A percentile compares a stretch with the other conserved stretches of the same genome.
Evolutionary conservation across 768 basidiomycete genomes (phyloP).

Genomic region (Boletus huronensis): DNA sequence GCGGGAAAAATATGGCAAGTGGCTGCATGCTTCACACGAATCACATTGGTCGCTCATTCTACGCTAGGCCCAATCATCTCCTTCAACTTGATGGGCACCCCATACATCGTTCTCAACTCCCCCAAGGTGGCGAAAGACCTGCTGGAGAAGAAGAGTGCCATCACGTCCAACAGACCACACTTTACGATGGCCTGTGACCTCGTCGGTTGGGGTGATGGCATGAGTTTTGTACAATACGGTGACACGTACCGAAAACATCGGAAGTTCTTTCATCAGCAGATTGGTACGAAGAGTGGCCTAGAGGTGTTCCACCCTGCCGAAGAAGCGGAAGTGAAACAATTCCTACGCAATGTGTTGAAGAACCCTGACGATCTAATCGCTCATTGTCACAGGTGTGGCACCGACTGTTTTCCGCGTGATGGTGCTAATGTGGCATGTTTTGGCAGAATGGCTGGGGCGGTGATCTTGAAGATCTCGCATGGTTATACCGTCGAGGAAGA

Average conservation of each 20-base stretch:
- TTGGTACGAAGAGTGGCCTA: conserved; percentile 8
- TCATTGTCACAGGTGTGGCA: conserved; percentile 7
- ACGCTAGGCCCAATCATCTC: conserved; percentile 9
- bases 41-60: conserved; percentile 4
- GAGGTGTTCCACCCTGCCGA: conserved; percentile 1
- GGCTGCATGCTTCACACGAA: neutral
- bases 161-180: conserved; percentile 6
- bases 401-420: neutral
- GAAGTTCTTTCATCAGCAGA: conserved; percentile 5
- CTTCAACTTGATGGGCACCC: conserved; percentile 36
- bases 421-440: neutral
- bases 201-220: conserved; percentile 6
- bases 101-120: conserved; percentile 48
- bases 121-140: conserved; percentile 28
- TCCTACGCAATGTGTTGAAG: conserved; percentile 1
- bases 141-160: conserved; percentile 9
- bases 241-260: conserved; percentile 4
- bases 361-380: neutral
- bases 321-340: conserved; percentile 2
- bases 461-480: conserved; percentile 35
- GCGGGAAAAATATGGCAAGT: conserved; percentile 44
- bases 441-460: conserved; percentile 33
- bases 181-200: conserved; percentile 21
- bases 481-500: conserved; percentile 33
- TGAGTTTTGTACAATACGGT: conserved; percentile 7